Conservation (phyloP, 805 yeast species). For the Monosporozyma siamensis region DNA sequence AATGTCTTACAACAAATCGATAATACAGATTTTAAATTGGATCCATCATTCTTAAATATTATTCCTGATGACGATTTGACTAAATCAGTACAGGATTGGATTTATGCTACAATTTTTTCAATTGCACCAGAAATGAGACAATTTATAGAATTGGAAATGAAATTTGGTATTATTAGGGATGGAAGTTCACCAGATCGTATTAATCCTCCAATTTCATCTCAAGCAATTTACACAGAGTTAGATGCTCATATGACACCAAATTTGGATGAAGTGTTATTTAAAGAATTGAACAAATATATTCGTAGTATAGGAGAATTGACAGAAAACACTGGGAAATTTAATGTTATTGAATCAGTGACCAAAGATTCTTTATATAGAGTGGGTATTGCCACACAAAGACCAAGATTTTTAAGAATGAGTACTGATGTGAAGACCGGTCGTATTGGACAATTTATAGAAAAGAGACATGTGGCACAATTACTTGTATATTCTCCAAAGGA, state of each 20-base stretch:
- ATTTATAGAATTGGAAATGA: slow-evolving; percentile 62
- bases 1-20: slow-evolving; percentile 28
- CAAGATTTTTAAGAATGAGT: slow-evolving; percentile 55
- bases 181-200: slow-evolving; percentile 54
- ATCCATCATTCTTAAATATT: slow-evolving; percentile 47
- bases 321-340: slow-evolving; percentile 46
- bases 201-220: slow-evolving; percentile 58
- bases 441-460: slow-evolving; percentile 57
- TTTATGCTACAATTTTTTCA: slow-evolving; percentile 69
- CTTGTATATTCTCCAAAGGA: slow-evolving; percentile 67
- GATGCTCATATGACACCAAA: slow-evolving; percentile 56
- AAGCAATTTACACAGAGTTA: slow-evolving; percentile 49
- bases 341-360: slow-evolving; percentile 50
- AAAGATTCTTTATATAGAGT: slow-evolving; percentile 57
- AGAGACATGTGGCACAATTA: slow-evolving; percentile 64
- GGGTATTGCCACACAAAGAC: slow-evolving; percentile 54
- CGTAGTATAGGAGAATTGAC: slow-evolving; percentile 43
- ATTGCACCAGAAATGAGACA: slow-evolving; percentile 45
- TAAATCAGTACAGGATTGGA: slow-evolving; percentile 79
- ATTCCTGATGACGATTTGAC: slow-evolving; percentile 74
- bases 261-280: slow-evolving; percentile 52
- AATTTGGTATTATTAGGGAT: slow-evolving; percentile 63
- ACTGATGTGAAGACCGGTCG: slow-evolving; percentile 62
- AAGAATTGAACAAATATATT: slow-evolving; percentile 45
- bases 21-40: slow-evolving; percentile 28